phyloP scores from a whole-genome alignment of 768 basidiomycete species.

The Lepiota brunneoincarnata region DNA sequence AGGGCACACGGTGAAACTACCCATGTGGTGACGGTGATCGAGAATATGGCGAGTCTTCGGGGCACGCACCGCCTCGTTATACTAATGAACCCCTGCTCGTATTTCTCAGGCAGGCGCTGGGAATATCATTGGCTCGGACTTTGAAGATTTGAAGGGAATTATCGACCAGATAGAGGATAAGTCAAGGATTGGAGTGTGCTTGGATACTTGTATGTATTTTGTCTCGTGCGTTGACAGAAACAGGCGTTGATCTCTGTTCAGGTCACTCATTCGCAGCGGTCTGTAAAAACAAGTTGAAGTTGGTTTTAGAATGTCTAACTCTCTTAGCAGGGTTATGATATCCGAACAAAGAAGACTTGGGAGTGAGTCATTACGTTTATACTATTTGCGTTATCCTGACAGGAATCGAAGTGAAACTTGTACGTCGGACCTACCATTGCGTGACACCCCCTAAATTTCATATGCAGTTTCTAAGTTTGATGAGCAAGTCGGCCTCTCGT shows the following conservation, averaged over 20 bases:
- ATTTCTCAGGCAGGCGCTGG: slow-evolving; percentile 66
- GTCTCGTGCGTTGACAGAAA: background rate
- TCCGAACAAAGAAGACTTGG: slow-evolving; percentile 71
- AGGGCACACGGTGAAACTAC: slow-evolving; percentile 61
- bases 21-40: slow-evolving; percentile 63
- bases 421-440: background rate
- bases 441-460: background rate
- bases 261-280: slow-evolving; percentile 81
- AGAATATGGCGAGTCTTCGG: slow-evolving; percentile 67
- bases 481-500: slow-evolving; percentile 62
- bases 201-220: slow-evolving; percentile 68
- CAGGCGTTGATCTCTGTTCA: slow-evolving; percentile 21
- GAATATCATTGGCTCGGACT: slow-evolving; percentile 73
- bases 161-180: slow-evolving; percentile 74
- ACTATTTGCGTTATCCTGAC: background rate
- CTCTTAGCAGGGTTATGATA: slow-evolving; percentile 66
- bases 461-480: slow-evolving; percentile 66
- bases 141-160: slow-evolving; percentile 65
- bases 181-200: slow-evolving; percentile 72
- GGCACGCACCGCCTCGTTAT: background rate
- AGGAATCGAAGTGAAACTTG: slow-evolving; percentile 1
- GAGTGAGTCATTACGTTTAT: slow-evolving; percentile 42
- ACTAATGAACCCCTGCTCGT: background rate
- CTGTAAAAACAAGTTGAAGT: slow-evolving; percentile 18
- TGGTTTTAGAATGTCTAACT: background rate